These are phyloP conservation scores for Agaricus sinodeliciosus DNA, from an alignment of 768 basidiomycete genomes.

Conservation along the genomic window DNA sequence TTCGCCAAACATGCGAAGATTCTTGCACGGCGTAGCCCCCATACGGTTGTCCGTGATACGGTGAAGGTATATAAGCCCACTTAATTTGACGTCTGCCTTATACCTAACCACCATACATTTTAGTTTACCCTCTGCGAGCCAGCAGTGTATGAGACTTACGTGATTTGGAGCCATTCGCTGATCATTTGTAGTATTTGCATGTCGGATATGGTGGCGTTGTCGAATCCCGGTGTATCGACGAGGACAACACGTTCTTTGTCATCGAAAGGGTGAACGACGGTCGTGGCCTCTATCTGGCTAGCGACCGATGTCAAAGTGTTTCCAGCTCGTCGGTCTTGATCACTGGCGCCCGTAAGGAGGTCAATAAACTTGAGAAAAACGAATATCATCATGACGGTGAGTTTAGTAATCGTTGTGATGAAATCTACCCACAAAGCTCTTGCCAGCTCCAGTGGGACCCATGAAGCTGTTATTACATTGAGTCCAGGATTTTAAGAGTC, in stretches of 20 bases:
- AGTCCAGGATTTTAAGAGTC: not conserved
- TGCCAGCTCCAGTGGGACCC: conserved; percentile 23
- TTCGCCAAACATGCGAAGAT: conserved; percentile 26
- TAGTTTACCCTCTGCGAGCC: not conserved
- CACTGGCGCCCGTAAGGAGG: conserved; percentile 9
- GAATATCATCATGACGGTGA: not conserved
- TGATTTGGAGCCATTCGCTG: conserved; percentile 20
- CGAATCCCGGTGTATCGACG: conserved; percentile 31
- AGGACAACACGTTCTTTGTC: conserved; percentile 20
- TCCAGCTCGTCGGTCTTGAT: conserved; percentile 11
- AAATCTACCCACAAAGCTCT: conserved; percentile 20
- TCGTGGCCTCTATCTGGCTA: conserved; percentile 23
- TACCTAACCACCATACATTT: conserved; percentile 15
- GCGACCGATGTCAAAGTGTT: conserved; percentile 30
- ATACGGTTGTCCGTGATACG: conserved; percentile 32
- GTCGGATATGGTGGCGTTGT: conserved; percentile 28
- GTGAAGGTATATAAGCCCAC: conserved; percentile 32
- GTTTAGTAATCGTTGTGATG: not conserved
- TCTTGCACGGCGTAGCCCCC: conserved; percentile 24
- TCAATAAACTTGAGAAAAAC: conserved; percentile 18
- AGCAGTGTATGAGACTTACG: conserved; percentile 11
- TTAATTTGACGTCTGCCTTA: conserved; percentile 18
- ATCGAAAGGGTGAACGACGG: conserved; percentile 16
- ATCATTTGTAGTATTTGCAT: conserved; percentile 31
- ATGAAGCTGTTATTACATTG: conserved; percentile 15